phyloP scores from a whole-genome alignment of 1,284 basidiomycete species.

The Irpex rosettiformis region DNA sequence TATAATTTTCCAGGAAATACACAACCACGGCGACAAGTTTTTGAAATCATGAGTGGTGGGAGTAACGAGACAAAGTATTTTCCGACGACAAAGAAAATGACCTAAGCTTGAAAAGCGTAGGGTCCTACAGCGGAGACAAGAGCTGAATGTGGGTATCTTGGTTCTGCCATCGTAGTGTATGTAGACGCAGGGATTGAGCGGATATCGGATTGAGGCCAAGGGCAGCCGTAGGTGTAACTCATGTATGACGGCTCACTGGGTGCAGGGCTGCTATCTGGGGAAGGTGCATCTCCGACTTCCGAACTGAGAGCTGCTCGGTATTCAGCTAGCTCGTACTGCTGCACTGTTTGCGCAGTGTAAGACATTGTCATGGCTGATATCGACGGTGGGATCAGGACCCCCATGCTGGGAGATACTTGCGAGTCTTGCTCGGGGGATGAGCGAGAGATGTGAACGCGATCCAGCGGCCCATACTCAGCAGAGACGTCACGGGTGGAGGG shows the following conservation, averaged over 20 bases:
- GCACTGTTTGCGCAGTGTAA: neutral
- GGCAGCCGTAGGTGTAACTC: constrained; percentile 7
- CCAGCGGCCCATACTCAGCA: constrained; percentile 12
- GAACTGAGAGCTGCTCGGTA: neutral
- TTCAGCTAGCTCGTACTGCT: constrained; percentile 3
- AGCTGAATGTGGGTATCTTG: constrained; percentile 6
- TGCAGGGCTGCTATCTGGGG: constrained; percentile 6
- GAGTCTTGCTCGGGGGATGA: neutral
- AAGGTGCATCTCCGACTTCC: constrained; percentile 5
- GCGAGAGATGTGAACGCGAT: constrained; percentile 10
- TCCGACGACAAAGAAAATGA: neutral
- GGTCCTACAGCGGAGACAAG: neutral
- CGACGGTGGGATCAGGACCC: constrained; percentile 17
- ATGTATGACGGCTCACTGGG: constrained; percentile 7
- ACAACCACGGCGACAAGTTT: neutral
- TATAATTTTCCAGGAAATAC: neutral
- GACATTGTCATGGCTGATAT: constrained; percentile 8
- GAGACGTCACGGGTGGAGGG: neutral
- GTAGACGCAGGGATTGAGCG: constrained; percentile 8
- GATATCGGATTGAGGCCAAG: constrained; percentile 13
- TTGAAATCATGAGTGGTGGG: neutral
- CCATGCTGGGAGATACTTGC: constrained; percentile 14
- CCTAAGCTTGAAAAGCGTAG: constrained; percentile 6
- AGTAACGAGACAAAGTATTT: neutral
- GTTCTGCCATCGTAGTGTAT: neutral